Evolutionary conservation across 2,329 filamentous ascomycete species (phyloP).

Genomic region (Colletotrichum salicis): DNA sequence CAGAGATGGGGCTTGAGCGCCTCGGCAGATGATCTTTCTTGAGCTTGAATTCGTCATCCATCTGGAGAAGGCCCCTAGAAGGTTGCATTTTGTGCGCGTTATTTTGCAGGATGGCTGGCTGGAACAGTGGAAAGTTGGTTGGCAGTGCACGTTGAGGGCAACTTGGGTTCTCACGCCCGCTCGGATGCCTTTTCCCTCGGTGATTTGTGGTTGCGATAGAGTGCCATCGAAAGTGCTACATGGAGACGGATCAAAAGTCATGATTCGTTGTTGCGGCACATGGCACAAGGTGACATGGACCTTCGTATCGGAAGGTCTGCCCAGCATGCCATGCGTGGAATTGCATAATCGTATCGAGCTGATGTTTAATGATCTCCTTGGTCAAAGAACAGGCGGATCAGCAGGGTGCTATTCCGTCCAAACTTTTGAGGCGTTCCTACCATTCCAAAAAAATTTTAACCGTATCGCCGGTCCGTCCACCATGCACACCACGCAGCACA

Average conservation of each 20-base stretch:
- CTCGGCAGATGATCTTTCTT: slow-evolving; percentile 27
- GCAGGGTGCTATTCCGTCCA: slow-evolving; percentile 1
- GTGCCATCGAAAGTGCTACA: background rate
- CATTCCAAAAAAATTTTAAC: background rate
- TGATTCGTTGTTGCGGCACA: background rate
- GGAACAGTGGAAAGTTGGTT: background rate
- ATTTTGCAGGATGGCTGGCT: slow-evolving; percentile 5
- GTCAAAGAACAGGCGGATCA: background rate
- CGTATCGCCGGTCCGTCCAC: background rate
- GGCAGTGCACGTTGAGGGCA: background rate
- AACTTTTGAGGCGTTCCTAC: slow-evolving; percentile 3
- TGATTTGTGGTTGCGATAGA: slow-evolving; percentile 4
- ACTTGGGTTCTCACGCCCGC: background rate
- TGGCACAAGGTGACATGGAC: background rate
- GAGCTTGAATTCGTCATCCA: slow-evolving; percentile 26
- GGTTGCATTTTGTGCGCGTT: slow-evolving; percentile 11
- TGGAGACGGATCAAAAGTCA: background rate
- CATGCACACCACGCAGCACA: background rate
- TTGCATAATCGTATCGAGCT: background rate
- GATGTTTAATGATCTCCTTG: background rate
- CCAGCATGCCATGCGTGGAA: background rate
- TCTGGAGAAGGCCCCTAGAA: background rate
- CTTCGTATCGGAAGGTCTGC: background rate
- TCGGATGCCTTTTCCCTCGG: background rate
- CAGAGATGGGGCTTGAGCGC: slow-evolving; percentile 19